Base-by-base conservation (phyloP, 2,329 filamentous ascomycete genomes). In the Hymenoscyphus infarciens region DNA sequence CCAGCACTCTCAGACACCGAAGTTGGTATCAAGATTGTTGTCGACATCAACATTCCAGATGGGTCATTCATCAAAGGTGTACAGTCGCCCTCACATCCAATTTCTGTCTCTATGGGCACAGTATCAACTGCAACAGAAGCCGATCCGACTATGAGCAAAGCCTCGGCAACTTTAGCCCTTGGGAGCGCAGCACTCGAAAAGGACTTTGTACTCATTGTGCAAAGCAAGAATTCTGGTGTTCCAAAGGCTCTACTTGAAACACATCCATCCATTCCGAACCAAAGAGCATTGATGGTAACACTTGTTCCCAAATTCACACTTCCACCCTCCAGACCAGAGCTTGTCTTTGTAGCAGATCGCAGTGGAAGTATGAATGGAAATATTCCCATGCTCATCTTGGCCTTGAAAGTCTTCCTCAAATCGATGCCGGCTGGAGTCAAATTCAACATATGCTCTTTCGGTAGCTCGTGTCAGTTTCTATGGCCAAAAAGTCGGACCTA, bases 371-470 rank as follows among this genome's bases (percentile, higher is more conserved):
- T 89, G 87, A 29, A 52, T 0, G 66, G 67, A 4, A 83, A 81
- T 45, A 88, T 88, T 1, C 65, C 68, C 0, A 80, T 85, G 35
- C 77, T 87, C 2, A 75, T 80, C 27, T 75, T 80, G 1, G 86
- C 86, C 0, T 76, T 90, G 25, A 79, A 82, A 5, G 77, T 89
- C 25, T 89, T 90, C 67, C 75, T 90, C 62, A 88, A 87, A 71
- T 88, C 85, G 0, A 76, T 90, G 1, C 86, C 86, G 0, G 68
- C 86, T 1, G 85, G 86, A 5, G 78, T 83, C 64, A 84, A 84
- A 69, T 90, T 90, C 79, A 90, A 91, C 70, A 87, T 90, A 60
- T 87, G 84, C 71, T 87, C 85, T 4, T 90, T 91, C 59, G 87
- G 87, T 13, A 77, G 73, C 1, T 42, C 6, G 0, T 75, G 79